Base-by-base conservation (phyloP, 208 protist species). In the Lotmaria passim region DNA sequence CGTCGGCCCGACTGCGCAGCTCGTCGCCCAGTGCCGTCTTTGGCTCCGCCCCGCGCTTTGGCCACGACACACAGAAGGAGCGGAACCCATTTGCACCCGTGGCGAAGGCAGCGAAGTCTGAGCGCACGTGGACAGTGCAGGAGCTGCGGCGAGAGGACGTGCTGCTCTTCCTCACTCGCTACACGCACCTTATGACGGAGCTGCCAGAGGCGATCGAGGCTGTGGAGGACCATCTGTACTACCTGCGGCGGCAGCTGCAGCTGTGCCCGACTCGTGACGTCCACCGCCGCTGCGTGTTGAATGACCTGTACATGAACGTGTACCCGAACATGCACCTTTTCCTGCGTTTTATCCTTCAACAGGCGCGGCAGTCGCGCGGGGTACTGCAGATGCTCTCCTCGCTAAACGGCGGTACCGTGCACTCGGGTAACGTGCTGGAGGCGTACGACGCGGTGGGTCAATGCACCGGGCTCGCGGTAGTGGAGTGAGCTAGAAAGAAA, bases 261-360 rank as follows among this genome's bases (percentile, higher is more conserved):
- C 34, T 80, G 33, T 85, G 76, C 46, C 87, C 87, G 5, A 84
- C 81, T n/a, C 69, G 63, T 14, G 76, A 78, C 5, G 53, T 79
- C 38, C 44, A 38, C 11, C 82, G 82, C 15, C 84, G 87, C 28
- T 82, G 83, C 64, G 43, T 87, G 21, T 60, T 93, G 34, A 86
- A 84, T 58, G 88, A 93, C 58, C 55, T 93, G 21, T 88, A 88
- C 69, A 78, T 82, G 60, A 79, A 93, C 57, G 79, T 91, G 52
- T 94, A 91, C 69, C 89, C 89, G 0, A 86, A 67, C 51, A 60
- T 91, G 19, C 79, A 86, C 50, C 69, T 86, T 57, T 86, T 85
- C 39, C 75, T 94, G 28, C 61, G 62, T 34, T 89, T 81, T 69
- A 79, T 94, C 48, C 53, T 83, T 44, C 69, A 77, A 44, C 83